Conservation (phyloP, 2,329 filamentous ascomycete genomes). For the Graphilbum ipis-grandicollis region DNA sequence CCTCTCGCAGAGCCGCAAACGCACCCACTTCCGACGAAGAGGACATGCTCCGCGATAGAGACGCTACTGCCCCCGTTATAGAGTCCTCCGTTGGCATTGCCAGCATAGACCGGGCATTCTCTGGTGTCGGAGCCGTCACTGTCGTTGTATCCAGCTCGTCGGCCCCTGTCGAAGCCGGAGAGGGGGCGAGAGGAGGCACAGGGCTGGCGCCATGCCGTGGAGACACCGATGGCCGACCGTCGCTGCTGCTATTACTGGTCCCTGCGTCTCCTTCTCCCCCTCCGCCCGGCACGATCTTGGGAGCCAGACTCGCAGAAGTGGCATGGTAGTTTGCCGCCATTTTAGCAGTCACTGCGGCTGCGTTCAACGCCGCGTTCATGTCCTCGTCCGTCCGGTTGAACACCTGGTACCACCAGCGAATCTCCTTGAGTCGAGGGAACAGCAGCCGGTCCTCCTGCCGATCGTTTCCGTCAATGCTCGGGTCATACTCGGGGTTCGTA, state of each 20-base stretch:
- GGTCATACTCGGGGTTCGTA: slow-evolving; percentile 62
- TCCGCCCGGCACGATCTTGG: slow-evolving; percentile 13
- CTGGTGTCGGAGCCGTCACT: not conserved
- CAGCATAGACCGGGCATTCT: slow-evolving; percentile 7
- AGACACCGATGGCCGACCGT: slow-evolving; percentile 9
- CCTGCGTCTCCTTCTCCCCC: slow-evolving; percentile 15
- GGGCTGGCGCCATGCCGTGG: slow-evolving; percentile 17
- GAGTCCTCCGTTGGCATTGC: slow-evolving; percentile 2
- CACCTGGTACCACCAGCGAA: slow-evolving; percentile 85
- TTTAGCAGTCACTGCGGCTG: slow-evolving; percentile 32
- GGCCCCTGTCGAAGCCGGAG: slow-evolving; percentile 11
- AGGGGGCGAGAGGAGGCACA: slow-evolving; percentile 15
- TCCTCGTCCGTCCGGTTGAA: slow-evolving; percentile 80
- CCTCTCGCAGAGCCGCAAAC: slow-evolving; percentile 9
- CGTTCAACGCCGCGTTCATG: slow-evolving; percentile 62
- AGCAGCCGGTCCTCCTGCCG: slow-evolving; percentile 70
- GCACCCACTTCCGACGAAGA: slow-evolving; percentile 7
- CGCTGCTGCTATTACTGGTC: not conserved
- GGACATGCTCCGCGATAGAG: slow-evolving; percentile 7
- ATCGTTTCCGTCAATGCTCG: slow-evolving; percentile 57
- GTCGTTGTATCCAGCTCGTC: slow-evolving; percentile 5
- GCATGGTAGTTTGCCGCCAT: slow-evolving; percentile 15
- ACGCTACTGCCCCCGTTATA: no score
- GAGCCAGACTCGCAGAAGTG: not conserved
- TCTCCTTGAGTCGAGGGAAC: slow-evolving; percentile 57